Evolutionary conservation across 2,329 filamentous ascomycete species (phyloP).

Genomic region (Penicillium sp.): DNA sequence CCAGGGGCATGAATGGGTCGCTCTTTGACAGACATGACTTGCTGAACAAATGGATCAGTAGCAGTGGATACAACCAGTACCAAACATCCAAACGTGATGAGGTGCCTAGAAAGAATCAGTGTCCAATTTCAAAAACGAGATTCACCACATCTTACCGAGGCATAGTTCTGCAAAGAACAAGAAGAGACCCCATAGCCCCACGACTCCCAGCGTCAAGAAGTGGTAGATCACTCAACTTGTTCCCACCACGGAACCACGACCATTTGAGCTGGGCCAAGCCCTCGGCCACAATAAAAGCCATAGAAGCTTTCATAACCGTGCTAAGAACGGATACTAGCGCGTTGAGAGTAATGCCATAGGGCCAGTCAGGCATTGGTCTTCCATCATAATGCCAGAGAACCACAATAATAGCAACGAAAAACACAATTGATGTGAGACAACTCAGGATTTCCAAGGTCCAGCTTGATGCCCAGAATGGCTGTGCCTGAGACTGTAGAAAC

Average conservation of each 20-base stretch:
- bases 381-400: slow-evolving; percentile 31
- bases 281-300: slow-evolving; percentile 32
- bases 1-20: slow-evolving; percentile 16
- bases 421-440: slow-evolving; percentile 29
- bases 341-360: slow-evolving; percentile 34
- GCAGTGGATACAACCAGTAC: slow-evolving; percentile 28
- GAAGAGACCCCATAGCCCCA: slow-evolving; percentile 29
- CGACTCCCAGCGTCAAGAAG: slow-evolving; percentile 36
- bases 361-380: slow-evolving; percentile 31
- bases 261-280: slow-evolving; percentile 37
- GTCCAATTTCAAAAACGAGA: not conserved
- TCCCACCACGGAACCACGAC: slow-evolving; percentile 32
- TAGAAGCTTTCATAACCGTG: slow-evolving; percentile 30
- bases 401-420: slow-evolving; percentile 36
- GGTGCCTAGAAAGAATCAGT: slow-evolving; percentile 15
- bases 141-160: slow-evolving; percentile 21
- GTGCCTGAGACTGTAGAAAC: slow-evolving; percentile 13
- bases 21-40: slow-evolving; percentile 24
- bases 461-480: slow-evolving; percentile 15
- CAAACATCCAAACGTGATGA: slow-evolving; percentile 30
- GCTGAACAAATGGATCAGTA: slow-evolving; percentile 34
- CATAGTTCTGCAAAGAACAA: slow-evolving; percentile 26
- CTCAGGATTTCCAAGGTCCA: slow-evolving; percentile 25
- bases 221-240: slow-evolving; percentile 32
- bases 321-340: slow-evolving; percentile 31